A percentile compares a stretch with the other conserved stretches of the same genome.
Evolutionary conservation across 108 stramenopile species (phyloP).

Genomic region (Nitzschia palea): DNA sequence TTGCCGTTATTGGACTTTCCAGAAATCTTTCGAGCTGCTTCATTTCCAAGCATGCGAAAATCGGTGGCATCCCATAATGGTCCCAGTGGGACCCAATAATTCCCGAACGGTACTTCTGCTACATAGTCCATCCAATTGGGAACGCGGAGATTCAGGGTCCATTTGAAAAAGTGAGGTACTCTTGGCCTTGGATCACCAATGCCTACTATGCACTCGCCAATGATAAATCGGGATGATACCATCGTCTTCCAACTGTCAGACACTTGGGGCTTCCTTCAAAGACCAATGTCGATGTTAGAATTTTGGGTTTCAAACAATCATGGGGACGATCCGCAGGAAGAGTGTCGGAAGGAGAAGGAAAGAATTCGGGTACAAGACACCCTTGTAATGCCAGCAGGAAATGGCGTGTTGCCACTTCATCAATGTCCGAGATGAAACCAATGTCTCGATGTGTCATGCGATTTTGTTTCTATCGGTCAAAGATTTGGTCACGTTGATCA

Average conservation of each 20-base stretch:
- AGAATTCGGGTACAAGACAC: constrained; percentile 37
- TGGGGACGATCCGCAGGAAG: too few species aligned
- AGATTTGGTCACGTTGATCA: constrained; percentile 48
- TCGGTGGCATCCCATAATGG: constrained; percentile 3
- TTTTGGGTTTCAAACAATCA: constrained; percentile 23
- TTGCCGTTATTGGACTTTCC: neutral
- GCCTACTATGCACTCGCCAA: constrained; percentile 43
- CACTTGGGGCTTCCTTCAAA: neutral
- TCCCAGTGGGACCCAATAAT: too few species aligned
- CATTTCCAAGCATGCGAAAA: constrained; percentile 1
- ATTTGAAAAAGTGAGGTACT: too few species aligned
- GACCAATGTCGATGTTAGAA: constrained; percentile 42
- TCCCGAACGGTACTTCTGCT: neutral
- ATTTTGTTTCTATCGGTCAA: constrained; percentile 45
- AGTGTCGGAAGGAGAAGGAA: too few species aligned
- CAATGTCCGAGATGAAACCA: constrained; percentile 50
- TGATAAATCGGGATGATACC: constrained; percentile 52
- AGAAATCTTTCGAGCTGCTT: neutral
- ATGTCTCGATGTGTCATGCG: constrained; percentile 59
- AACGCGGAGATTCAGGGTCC: neutral
- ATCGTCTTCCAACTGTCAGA: constrained; percentile 16
- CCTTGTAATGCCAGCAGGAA: constrained; percentile 53
- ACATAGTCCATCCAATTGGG: neutral
- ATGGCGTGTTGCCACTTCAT: constrained; percentile 56
- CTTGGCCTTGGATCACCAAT: too few species aligned